These are phyloP conservation scores for Tetracladium setigerum DNA, from an alignment of 495 filamentous ascomycete species.

Conservation along the genomic window DNA sequence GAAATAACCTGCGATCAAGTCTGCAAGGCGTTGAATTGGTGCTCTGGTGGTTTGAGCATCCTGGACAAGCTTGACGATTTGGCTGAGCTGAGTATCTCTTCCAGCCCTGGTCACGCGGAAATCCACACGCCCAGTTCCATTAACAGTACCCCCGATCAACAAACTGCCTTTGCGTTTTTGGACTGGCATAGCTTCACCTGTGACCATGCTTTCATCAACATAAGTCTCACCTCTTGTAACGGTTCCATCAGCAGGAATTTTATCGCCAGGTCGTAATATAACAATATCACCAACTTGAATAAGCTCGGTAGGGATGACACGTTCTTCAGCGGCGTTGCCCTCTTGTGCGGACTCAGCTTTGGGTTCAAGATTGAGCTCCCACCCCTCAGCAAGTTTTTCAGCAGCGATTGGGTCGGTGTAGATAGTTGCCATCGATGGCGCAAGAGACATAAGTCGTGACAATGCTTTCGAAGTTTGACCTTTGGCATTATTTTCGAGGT, in stretches of 20 bases:
- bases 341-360: conserved; percentile 33
- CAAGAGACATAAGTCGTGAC: conserved; percentile 89
- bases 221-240: conserved; percentile 87
- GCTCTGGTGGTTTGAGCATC: conserved; percentile 92
- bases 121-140: conserved; percentile 83
- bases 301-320: conserved; percentile 83
- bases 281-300: conserved; percentile 94
- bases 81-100: conserved; percentile 90
- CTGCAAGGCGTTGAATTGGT: conserved; percentile 90
- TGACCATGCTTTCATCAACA: conserved; percentile 98
- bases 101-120: conserved; percentile 91
- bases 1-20: conserved; percentile 88
- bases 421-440: conserved; percentile 94
- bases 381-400: conserved; percentile 78
- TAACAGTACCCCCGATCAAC: conserved; percentile 94
- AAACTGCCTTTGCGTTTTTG: conserved; percentile 73
- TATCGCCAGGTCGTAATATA: conserved; percentile 87
- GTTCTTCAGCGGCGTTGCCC: conserved; percentile 65
- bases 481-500: conserved; percentile 91
- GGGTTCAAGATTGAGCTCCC: conserved; percentile 38
- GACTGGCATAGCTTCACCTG: conserved; percentile 90
- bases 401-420: conserved; percentile 96
- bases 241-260: conserved; percentile 88
- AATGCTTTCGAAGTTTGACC: conserved; percentile 94
- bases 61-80: conserved; percentile 95